Evolutionary conservation across 345 rosid species (phyloP), one percentile per base, ranked within the genome.

Genomic region (Orychophragmus violaceus): DNA sequence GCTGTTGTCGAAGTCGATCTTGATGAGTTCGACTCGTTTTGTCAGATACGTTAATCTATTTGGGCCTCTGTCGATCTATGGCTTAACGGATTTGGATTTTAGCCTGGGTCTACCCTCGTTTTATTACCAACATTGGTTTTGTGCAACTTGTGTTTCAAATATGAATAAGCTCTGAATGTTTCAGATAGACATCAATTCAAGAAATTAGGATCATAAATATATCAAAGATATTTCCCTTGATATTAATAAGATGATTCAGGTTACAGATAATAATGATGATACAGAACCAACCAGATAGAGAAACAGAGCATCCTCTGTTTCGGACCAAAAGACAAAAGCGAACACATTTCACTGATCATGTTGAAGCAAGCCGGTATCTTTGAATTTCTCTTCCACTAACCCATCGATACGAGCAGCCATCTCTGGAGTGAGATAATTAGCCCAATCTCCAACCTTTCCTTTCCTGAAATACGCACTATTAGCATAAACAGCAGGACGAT

Each of bases 381-480:
- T 55, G 6, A 82, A 63, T 18, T 79, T 77, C 55, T 77, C 74
- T 10, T 64, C 77, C 6, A 66, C 66, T 8, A 77, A 39, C 6
- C 51, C 58, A 17, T 70, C 78, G 2, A 82, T 17, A 13, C 80
- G 80, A 23, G 70, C 68, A 2, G 59, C 78, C 86, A 79, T 82
- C 62, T 74, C 74, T 0, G 72, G 65, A 32, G 78, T 62, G 0
- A 79, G 22, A 78, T 70, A 81, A 60, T 75, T 75, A 3, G 61
- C 41, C 79, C 82, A 79, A 56, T 77, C 86, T 23, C 83, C 83
- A 0, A 75, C 83, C 23, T 69, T 66, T 6, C 80, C 83, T 69
- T 82, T 72, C 70, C 80, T 69, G 0, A 74, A 77, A 46, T 46
- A 77, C 0, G 68, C 69, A 2, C 70, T 70, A 27, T 79, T 77